phyloP scores from a whole-genome alignment of 2,329 filamentous ascomycete genomes.

The Cordyceps tenuipes region DNA sequence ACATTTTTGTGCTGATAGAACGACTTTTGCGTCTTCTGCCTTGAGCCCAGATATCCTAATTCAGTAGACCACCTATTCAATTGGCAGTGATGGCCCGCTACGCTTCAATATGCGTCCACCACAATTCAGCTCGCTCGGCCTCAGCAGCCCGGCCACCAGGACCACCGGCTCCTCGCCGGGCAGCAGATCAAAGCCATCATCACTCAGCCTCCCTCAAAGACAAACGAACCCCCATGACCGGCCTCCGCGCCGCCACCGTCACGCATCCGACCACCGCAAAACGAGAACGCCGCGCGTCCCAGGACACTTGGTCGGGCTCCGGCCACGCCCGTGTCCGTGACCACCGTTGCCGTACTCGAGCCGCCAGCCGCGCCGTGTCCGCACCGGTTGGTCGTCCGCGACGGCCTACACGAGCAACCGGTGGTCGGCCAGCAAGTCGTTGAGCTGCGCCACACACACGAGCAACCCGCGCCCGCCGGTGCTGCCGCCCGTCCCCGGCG shows the following conservation, averaged over 20 bases:
- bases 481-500: constrained; percentile 48
- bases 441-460: constrained; percentile 63
- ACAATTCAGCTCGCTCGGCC: constrained; percentile 9
- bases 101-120: constrained; percentile 17
- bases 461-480: constrained; percentile 47
- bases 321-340: constrained; percentile 50
- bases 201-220: constrained; percentile 44
- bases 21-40: neutral
- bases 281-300: constrained; percentile 29
- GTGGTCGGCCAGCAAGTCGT: constrained; percentile 64
- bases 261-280: constrained; percentile 26
- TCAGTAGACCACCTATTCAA: neutral
- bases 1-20: no score
- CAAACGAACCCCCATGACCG: constrained; percentile 51
- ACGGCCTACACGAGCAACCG: constrained; percentile 59
- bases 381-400: constrained; percentile 54
- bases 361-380: constrained; percentile 40
- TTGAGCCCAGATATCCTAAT: neutral
- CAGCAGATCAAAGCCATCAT: constrained; percentile 51
- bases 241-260: constrained; percentile 30
- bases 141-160: constrained; percentile 10
- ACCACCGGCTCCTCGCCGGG: constrained; percentile 33
- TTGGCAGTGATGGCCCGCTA: neutral
- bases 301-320: constrained; percentile 55
- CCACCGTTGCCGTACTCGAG: constrained; percentile 29